Conservation (phyloP, 2,329 filamentous ascomycete genomes). For the Trichoderma afroharzianum region DNA sequence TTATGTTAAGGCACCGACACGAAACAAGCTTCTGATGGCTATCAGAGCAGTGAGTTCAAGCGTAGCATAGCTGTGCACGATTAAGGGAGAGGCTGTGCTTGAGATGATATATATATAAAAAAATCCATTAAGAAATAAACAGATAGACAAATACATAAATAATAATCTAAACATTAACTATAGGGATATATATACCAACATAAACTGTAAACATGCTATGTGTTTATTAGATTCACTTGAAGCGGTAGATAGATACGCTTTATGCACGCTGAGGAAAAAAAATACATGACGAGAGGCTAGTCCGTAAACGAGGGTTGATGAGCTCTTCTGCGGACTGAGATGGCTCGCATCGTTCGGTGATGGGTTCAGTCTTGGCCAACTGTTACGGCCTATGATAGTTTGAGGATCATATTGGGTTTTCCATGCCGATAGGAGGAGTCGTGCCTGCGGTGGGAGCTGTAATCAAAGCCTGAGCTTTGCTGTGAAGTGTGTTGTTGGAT, state of each 20-base stretch:
- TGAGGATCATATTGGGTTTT: slow-evolving; percentile 39
- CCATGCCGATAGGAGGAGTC: slow-evolving; percentile 38
- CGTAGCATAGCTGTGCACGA: not conserved
- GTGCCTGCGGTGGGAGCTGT: slow-evolving; percentile 23
- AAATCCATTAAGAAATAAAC: not conserved
- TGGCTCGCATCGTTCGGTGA: not conserved
- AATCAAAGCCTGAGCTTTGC: slow-evolving; percentile 33
- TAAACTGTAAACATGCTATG: not conserved
- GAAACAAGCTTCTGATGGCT: not conserved
- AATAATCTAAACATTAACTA: not conserved
- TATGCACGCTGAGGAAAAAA: not conserved
- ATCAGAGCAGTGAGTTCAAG: not conserved
- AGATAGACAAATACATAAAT: not conserved
- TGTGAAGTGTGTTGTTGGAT: slow-evolving; percentile 32
- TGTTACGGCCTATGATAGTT: not conserved
- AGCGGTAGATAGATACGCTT: not conserved
- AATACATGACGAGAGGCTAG: not conserved
- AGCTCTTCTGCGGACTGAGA: not conserved
- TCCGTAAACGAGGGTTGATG: not conserved
- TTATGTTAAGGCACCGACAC: too few relatives aligned
- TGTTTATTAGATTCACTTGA: not conserved
- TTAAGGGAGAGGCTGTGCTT: not conserved
- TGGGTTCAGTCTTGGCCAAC: not conserved
- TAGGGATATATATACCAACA: slow-evolving; percentile 4
- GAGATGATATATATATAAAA: too few relatives aligned